Conservation (phyloP, 2,329 filamentous ascomycete genomes). For the Falciphora oryzae region DNA sequence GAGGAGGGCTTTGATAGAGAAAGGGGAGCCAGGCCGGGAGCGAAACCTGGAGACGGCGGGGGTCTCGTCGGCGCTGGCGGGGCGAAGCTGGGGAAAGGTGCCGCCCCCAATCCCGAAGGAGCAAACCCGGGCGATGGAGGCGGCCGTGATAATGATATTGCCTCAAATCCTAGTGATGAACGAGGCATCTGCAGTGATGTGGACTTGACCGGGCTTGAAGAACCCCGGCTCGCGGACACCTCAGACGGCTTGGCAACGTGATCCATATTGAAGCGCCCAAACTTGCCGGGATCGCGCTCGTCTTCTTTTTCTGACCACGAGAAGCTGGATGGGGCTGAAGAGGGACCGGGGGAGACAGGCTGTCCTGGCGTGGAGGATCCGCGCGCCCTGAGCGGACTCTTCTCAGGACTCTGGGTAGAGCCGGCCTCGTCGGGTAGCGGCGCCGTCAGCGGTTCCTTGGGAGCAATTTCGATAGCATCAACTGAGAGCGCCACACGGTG, state of each 20-base stretch:
- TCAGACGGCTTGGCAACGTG: slow-evolving; percentile 32
- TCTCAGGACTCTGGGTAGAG: slow-evolving; percentile 31
- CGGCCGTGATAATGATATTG: slow-evolving; percentile 1
- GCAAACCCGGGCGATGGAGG: slow-evolving; percentile 5
- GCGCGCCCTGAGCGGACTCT: slow-evolving; percentile 40
- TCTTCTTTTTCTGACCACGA: slow-evolving; percentile 51
- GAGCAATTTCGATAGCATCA: slow-evolving; percentile 46
- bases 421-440: slow-evolving; percentile 50
- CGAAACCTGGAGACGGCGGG: neutral
- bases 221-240: slow-evolving; percentile 22
- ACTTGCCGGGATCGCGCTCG: slow-evolving; percentile 32
- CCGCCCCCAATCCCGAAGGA: slow-evolving; percentile 10
- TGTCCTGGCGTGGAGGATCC: slow-evolving; percentile 49
- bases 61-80: slow-evolving; percentile 11
- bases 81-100: slow-evolving; percentile 2
- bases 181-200: slow-evolving; percentile 13
- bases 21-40: slow-evolving; percentile 10
- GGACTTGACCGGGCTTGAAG: slow-evolving; percentile 16
- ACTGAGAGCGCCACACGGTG: slow-evolving; percentile 53
- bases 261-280: slow-evolving; percentile 34
- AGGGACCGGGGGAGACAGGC: slow-evolving; percentile 55
- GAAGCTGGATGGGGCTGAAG: slow-evolving; percentile 59
- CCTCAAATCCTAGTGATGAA: slow-evolving; percentile 16
- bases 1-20: slow-evolving; percentile 19
- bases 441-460: slow-evolving; percentile 55